Evolutionary conservation across 2,329 filamentous ascomycete species (phyloP), one percentile per base, ranked within the genome.

Genomic region (Pseudocercospora musae): DNA sequence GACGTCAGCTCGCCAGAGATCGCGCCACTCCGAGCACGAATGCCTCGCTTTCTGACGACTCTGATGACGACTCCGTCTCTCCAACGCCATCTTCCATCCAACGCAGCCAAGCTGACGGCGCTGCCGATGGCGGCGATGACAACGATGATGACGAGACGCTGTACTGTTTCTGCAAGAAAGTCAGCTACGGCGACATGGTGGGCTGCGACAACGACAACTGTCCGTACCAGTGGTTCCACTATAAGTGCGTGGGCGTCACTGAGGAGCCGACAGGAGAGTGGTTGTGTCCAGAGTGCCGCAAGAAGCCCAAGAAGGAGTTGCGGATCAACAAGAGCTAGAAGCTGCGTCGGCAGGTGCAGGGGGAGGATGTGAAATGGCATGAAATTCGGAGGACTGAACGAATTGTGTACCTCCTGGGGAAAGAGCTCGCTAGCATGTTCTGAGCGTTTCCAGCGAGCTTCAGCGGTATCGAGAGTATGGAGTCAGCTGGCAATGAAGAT

Each of bases 111-210:
- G 65, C 65, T 15, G 71, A 72, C 37, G 73, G 71, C 21, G 65
- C 70, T 2, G 64, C 58, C 11, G 70, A 71, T 15, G 69, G 69
- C 21, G 69, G 68, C n/a, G 72, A 69, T 11, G 66, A 71, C 4
- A 71, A 71, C 5, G 74, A 70, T 4, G 74, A 86, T 60, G 76
- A 80, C 68, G 74, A 76, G 15, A 90, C 79, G 62, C 81, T 91
- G 75, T 95, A 95, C 78, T 95, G 91, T 78, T 82, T 89, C 29
- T 95, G 91, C 76, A 89, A 93, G 74, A 89, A 89, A 70, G 89
- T 93, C 68, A 92, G 89, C 76, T 92, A 90, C 72, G 91, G 91
- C 64, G 89, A 94, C 72, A 95, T 95, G 91, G 90, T 95, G 66
- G 91, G 90, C 29, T 95, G 91, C 78, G 91, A 95, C 79, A 94